Percentiles rank a stretch among this genome's conserved stretches.
Conservation (phyloP, 2,329 filamentous ascomycete species). For the Cladophialophora exuberans region DNA sequence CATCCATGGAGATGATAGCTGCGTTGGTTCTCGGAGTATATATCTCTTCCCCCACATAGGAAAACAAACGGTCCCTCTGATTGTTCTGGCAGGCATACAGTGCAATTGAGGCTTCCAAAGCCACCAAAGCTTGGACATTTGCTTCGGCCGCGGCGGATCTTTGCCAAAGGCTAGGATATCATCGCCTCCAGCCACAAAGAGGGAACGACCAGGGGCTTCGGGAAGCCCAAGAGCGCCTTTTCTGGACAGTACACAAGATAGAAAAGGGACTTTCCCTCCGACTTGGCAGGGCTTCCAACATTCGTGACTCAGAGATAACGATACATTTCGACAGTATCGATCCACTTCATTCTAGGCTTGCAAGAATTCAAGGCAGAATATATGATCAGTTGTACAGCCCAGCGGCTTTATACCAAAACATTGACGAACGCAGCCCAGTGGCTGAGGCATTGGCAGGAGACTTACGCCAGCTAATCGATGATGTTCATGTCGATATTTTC, state of each 20-base stretch:
- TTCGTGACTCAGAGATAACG: neutral
- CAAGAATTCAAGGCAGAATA: neutral
- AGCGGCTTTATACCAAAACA: neutral
- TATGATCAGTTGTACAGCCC: neutral
- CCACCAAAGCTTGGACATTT: neutral
- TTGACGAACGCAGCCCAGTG: neutral
- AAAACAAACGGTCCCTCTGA: neutral
- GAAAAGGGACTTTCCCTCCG: neutral
- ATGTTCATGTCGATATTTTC: neutral
- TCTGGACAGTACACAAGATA: neutral
- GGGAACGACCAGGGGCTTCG: neutral
- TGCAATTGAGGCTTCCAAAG: neutral
- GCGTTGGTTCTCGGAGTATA: neutral
- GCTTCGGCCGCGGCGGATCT: neutral
- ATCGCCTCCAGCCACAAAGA: neutral
- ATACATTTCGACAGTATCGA: neutral
- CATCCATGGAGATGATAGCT: neutral
- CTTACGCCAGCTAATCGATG: neutral
- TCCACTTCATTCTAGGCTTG: neutral
- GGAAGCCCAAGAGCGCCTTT: neutral
- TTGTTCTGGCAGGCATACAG: neutral
- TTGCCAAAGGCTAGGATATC: neutral
- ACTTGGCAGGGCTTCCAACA: neutral
- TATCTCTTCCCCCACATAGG: neutral
- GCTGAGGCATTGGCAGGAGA: neutral